Conservation (phyloP, 192 early-diverging fungal species). For the Backusella westeae region DNA sequence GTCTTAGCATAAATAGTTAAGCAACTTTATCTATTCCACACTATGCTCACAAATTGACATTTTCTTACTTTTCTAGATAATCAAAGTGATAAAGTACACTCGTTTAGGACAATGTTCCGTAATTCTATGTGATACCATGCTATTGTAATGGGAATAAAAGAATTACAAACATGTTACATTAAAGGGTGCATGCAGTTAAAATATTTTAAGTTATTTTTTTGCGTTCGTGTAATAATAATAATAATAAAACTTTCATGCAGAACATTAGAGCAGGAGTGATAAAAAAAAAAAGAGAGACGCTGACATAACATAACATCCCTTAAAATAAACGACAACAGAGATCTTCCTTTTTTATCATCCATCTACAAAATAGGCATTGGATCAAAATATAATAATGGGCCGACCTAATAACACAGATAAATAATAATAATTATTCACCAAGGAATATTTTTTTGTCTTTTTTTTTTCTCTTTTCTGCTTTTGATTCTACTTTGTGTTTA, state of each 20-base stretch:
- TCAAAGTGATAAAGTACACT: not conserved
- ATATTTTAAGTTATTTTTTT: conserved; percentile 5
- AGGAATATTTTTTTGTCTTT: conserved; percentile 4
- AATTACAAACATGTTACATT: conserved; percentile 2
- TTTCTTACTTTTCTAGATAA: not conserved
- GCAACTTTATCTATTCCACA: not conserved
- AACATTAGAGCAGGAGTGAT: not conserved
- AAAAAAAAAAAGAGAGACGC: not conserved
- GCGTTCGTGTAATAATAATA: conserved; percentile 1
- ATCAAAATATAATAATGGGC: conserved; percentile 19
- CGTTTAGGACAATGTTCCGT: not conserved
- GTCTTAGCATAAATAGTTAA: not conserved
- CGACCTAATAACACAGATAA: not conserved
- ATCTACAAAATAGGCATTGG: conserved; percentile 9
- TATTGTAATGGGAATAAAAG: conserved; percentile 7
- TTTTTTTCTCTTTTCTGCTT: not conserved
- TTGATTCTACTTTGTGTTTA: not conserved
- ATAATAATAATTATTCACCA: conserved; percentile 5
- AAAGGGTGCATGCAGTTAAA: not conserved
- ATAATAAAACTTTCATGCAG: conserved; percentile 4
- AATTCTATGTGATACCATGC: not conserved
- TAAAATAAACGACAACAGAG: conserved; percentile 13
- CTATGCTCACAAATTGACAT: conserved; percentile 1
- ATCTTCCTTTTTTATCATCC: conserved; percentile 1
- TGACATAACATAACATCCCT: not conserved